These are phyloP conservation scores for Lentinula boryana DNA, from an alignment of 768 basidiomycete genomes.

Conservation along the genomic window DNA sequence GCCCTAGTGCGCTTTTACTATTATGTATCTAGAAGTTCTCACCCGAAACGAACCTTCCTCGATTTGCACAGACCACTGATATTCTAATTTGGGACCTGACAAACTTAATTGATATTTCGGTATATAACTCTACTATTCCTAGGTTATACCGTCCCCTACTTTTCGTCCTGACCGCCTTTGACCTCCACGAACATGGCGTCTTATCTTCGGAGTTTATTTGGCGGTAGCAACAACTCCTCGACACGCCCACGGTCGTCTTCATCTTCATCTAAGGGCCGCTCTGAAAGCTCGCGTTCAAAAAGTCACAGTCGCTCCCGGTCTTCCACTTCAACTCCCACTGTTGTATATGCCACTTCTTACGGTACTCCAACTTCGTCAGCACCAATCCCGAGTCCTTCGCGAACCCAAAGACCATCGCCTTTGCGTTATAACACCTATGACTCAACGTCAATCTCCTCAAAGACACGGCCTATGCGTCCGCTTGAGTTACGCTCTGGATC, in stretches of 20 bases:
- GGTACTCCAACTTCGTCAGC: slow-evolving; percentile 28
- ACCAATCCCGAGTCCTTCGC: slow-evolving; percentile 27
- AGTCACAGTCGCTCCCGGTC: slow-evolving; percentile 40
- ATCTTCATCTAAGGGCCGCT: slow-evolving; percentile 14
- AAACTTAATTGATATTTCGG: neutral
- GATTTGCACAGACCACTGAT: neutral
- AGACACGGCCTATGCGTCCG: slow-evolving; percentile 21
- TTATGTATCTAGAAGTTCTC: neutral
- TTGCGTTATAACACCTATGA: slow-evolving; percentile 34
- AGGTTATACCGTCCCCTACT: neutral
- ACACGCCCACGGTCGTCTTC: slow-evolving; percentile 6
- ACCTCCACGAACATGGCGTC: slow-evolving; percentile 33
- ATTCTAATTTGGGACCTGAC: neutral
- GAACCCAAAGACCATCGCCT: slow-evolving; percentile 31
- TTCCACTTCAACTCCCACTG: slow-evolving; percentile 25
- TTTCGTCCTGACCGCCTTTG: neutral
- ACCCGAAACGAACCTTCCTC: neutral
- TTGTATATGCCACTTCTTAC: slow-evolving; percentile 34
- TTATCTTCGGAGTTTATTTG: slow-evolving; percentile 31
- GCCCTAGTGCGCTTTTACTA: neutral
- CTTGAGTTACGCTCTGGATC: slow-evolving; percentile 24
- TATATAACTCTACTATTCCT: neutral
- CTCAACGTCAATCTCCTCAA: slow-evolving; percentile 12
- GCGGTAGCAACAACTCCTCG: slow-evolving; percentile 4
- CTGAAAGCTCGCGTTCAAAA: slow-evolving; percentile 24